Base-by-base conservation (phyloP, 805 yeast genomes). In the Kazachstania viticola region DNA sequence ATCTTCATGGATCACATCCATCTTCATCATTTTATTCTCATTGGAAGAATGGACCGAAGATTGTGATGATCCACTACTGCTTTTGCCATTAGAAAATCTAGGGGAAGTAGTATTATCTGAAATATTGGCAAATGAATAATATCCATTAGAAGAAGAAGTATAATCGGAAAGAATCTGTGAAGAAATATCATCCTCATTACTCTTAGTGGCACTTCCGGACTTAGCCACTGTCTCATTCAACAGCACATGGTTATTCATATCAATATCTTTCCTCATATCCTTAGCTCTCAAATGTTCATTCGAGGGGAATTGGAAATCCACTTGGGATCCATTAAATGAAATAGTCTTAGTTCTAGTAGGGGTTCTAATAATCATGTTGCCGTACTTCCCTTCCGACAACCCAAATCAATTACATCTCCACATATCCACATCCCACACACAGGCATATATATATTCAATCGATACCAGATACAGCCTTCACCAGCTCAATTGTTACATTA, bases 251-350 rank as follows among this genome's bases (percentile, higher is more conserved):
- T 54, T 54, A 28, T 43, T 50, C 39, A 49, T 28, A 14, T 44
- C 47, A 16, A 37, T 36, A 22, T 46, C 51, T 15, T 48, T 42
- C 4, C 39, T 21, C 2, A 29, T 24, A 3, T 27, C 28, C 4
- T 35, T 30, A 14, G 29, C 15, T 15, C 39, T 45, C 25, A 41
- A 28, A 25, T 39, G 42, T 30, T 54, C 61, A 3, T 39, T 39
- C 5, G 55, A 48, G 12, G 67, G 67, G 32, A 61, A 62, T 32
- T 52, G 50, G 41, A 62, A 62, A 12, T 42, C 55, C 54, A 57
- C 49, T 38, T 62, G 67, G 2, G 56, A 44, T 4, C 67, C 67
- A 16, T 50, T 52, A 33, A 59, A 61, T 0, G 66, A 60, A 6
- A 48, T 38, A 1, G 65, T 53, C 40, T 58, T 61, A 18, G 59